Evolutionary conservation across 1,284 basidiomycete species (phyloP).

Genomic region (Cutaneotrichosporon sp.): DNA sequence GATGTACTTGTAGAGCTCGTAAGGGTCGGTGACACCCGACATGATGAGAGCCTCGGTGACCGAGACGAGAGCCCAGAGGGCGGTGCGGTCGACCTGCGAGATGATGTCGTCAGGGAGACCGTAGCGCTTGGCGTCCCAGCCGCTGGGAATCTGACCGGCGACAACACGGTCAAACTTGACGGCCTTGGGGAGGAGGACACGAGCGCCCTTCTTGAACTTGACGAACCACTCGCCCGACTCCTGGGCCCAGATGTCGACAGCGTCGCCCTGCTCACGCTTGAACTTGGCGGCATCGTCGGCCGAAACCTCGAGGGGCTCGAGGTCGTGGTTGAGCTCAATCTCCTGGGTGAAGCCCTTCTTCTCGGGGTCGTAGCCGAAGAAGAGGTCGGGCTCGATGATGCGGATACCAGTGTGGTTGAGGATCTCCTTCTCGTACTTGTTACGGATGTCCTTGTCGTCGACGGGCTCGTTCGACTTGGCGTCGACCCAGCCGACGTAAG

Average conservation of each 20-base stretch:
- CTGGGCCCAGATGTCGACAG: slow-evolving; percentile 89
- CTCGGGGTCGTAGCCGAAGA: slow-evolving; percentile 95
- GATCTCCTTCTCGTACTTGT: slow-evolving; percentile 93
- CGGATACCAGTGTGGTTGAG: slow-evolving; percentile 90
- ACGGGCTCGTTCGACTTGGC: slow-evolving; percentile 92
- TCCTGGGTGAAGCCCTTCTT: slow-evolving; percentile 97
- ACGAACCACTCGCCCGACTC: slow-evolving; percentile 92
- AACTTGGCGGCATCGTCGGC: slow-evolving; percentile 90
- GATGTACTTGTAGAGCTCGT: slow-evolving; percentile 93
- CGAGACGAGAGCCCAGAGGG: slow-evolving; percentile 93
- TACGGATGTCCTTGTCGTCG: slow-evolving; percentile 94
- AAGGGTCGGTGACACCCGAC: slow-evolving; percentile 96
- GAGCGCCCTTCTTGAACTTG: slow-evolving; percentile 98
- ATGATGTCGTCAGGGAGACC: slow-evolving; percentile 98
- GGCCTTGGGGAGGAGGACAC: slow-evolving; percentile 90
- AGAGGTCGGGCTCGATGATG: slow-evolving; percentile 93
- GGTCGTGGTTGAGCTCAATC: slow-evolving; percentile 91
- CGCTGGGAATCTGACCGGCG: slow-evolving; percentile 93
- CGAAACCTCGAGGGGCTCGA: slow-evolving; percentile 92
- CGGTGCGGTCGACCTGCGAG: slow-evolving; percentile 82
- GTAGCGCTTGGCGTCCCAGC: slow-evolving; percentile 93
- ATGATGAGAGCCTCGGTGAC: slow-evolving; percentile 93
- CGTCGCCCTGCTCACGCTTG: slow-evolving; percentile 94
- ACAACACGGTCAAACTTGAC: slow-evolving; percentile 92
- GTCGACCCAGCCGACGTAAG: slow-evolving; percentile 98